Percentiles rank a stretch among this genome's conserved stretches.
These are phyloP conservation scores for Allomyces macrogynus DNA, from an alignment of 192 early-diverging fungal species.

Conservation along the genomic window DNA sequence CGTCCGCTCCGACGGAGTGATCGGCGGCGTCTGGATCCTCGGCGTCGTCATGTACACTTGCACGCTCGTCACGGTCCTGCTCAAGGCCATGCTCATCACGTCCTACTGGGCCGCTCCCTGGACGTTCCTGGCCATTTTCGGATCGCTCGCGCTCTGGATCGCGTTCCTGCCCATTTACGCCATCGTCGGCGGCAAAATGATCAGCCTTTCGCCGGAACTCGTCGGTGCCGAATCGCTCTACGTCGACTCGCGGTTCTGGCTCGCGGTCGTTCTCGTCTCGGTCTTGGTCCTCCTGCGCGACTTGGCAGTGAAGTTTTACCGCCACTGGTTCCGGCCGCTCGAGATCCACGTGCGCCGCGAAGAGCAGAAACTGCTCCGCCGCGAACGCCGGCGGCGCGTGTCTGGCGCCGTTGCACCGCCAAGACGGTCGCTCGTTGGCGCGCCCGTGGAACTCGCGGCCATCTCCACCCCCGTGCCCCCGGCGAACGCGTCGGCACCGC, in stretches of 20 bases:
- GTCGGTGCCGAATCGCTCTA: too few relatives aligned
- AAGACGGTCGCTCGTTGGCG: too few relatives aligned
- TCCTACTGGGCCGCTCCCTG: constrained; percentile 70
- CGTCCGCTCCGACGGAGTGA: constrained; percentile 43
- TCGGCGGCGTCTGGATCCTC: constrained; percentile 75
- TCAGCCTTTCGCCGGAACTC: constrained; percentile 36
- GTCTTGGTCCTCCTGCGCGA: constrained; percentile 66
- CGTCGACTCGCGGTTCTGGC: constrained; percentile 43
- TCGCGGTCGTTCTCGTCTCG: constrained; percentile 62
- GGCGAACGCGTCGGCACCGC: too few relatives aligned
- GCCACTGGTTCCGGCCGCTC: too few relatives aligned
- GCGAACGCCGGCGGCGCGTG: too few relatives aligned
- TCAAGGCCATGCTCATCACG: constrained; percentile 75
- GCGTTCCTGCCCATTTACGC: constrained; percentile 67
- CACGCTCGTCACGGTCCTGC: constrained; percentile 70
- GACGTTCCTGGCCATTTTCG: constrained; percentile 75
- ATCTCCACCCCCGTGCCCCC: too few relatives aligned
- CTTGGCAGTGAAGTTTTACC: constrained; percentile 67
- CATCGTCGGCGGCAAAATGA: constrained; percentile 37
- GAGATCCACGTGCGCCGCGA: too few relatives aligned
- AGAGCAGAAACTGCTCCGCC: too few relatives aligned
- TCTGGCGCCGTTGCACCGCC: too few relatives aligned
- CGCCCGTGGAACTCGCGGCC: too few relatives aligned
- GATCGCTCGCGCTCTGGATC: constrained; percentile 82
- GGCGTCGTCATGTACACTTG: constrained; percentile 75